A percentile compares a stretch with the other conserved stretches of the same genome.
Evolutionary conservation across 345 rosid genomes (phyloP).

Genomic region (Theobroma cacao): DNA sequence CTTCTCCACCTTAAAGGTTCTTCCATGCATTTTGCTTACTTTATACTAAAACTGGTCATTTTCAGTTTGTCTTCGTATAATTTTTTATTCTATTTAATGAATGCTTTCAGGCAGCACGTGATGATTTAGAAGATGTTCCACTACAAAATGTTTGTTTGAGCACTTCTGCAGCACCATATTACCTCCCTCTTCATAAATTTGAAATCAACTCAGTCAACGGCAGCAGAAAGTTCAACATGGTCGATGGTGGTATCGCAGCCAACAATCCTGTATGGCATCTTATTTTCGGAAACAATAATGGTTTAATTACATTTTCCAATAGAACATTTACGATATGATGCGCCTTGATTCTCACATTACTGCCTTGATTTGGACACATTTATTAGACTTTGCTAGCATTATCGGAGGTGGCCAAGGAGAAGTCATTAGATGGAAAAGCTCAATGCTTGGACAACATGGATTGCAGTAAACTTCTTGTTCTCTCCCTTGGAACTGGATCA

Average conservation of each 20-base stretch:
- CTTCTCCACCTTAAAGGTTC: constrained; percentile 40
- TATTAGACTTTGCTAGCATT: constrained; percentile 47
- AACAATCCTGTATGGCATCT: constrained; percentile 37
- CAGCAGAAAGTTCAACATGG: constrained; percentile 32
- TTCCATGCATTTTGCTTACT: not conserved
- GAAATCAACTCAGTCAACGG: not conserved
- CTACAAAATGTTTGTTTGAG: constrained; percentile 48
- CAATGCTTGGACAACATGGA: constrained; percentile 26
- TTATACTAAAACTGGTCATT: no score
- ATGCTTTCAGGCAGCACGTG: constrained; percentile 9
- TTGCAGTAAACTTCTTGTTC: constrained; percentile 25
- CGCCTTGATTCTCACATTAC: not conserved
- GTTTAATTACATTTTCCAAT: not conserved
- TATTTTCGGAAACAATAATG: not conserved
- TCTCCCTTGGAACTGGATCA: constrained; percentile 39
- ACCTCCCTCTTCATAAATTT: constrained; percentile 45
- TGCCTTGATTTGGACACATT: not conserved
- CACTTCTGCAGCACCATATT: constrained; percentile 54
- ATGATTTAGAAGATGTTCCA: constrained; percentile 24
- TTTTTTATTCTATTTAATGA: not conserved
- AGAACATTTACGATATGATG: not conserved
- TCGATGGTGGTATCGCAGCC: constrained; percentile 53
- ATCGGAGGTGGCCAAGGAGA: constrained; percentile 54
- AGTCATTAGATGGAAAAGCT: constrained; percentile 14
- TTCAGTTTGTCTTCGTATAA: no score